Evolutionary conservation across 2,329 filamentous ascomycete species (phyloP).

Genomic region (Fusarium bulbicola): DNA sequence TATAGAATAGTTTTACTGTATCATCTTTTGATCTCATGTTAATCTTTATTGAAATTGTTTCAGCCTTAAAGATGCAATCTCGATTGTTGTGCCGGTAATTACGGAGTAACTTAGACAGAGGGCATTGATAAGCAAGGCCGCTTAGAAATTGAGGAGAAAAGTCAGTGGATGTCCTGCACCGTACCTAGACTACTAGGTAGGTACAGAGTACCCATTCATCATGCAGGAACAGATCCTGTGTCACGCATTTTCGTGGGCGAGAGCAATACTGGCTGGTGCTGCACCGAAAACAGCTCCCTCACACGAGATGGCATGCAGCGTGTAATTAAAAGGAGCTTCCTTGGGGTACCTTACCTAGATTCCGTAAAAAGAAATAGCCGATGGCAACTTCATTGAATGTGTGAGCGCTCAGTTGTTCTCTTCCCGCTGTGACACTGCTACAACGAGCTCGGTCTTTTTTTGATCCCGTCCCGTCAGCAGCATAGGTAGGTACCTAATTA

Average conservation of each 20-base stretch:
- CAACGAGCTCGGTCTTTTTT: not conserved
- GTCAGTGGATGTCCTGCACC: not conserved
- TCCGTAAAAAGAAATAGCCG: not conserved
- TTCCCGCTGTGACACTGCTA: not conserved
- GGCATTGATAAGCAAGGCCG: constrained; percentile 1
- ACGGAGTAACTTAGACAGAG: constrained; percentile 1
- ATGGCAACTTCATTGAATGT: not conserved
- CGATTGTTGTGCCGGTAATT: constrained; percentile 22
- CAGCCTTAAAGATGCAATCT: constrained; percentile 30
- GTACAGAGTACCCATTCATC: not conserved
- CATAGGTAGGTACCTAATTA: constrained; percentile 5
- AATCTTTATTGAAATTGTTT: constrained; percentile 22
- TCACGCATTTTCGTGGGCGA: constrained; percentile 3
- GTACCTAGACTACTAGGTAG: no score
- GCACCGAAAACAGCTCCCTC: not conserved
- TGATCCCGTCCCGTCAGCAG: not conserved
- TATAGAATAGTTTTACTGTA: no score
- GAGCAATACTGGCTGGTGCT: not conserved
- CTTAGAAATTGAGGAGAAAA: not conserved
- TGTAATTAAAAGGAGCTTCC: not conserved
- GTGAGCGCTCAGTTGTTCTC: not conserved
- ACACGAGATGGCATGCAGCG: not conserved
- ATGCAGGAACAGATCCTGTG: constrained; percentile 29
- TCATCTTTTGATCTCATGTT: not conserved
- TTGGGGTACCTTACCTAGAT: not conserved